Percentiles rank a stretch among this genome's conserved stretches.
Evolutionary conservation across 2,329 filamentous ascomycete species (phyloP).

Genomic region (Penicillium sp.): DNA sequence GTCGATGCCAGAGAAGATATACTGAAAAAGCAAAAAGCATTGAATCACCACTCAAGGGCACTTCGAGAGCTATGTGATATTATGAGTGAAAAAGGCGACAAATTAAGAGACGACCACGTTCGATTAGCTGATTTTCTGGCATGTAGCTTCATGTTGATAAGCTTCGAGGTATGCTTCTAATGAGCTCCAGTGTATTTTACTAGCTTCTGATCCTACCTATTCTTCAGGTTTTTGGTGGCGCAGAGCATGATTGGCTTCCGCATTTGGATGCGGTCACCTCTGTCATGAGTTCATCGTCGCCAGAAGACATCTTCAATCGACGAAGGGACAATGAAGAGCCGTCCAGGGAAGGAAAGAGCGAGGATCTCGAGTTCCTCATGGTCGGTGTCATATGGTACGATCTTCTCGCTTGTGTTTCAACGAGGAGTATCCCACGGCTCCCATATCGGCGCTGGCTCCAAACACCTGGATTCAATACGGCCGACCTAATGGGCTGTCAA

Average conservation of each 20-base stretch:
- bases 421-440: conserved; percentile 1
- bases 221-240: conserved; percentile 4
- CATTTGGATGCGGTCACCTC: conserved; percentile 6
- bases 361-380: conserved; percentile 2
- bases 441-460: conserved; percentile 9
- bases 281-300: conserved; percentile 4
- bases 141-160: conserved; percentile 11
- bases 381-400: conserved; percentile 7
- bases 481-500: conserved; percentile 8
- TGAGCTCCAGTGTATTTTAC: too few relatives aligned
- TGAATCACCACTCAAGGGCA: conserved; percentile 4
- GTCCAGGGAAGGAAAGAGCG: neutral
- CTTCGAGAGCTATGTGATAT: conserved; percentile 6
- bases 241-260: conserved; percentile 7
- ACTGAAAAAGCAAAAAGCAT: conserved; percentile 1
- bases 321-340: neutral
- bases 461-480: conserved; percentile 1
- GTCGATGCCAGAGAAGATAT: conserved; percentile 3
- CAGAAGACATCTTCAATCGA: conserved; percentile 5
- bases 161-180: conserved; percentile 2
- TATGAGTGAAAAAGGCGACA: conserved; percentile 9
- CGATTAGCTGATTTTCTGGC: conserved; percentile 6
- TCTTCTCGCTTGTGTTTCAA: conserved; percentile 8
- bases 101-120: conserved; percentile 3
- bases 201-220: neutral